Percentiles rank a stretch among this genome's conserved stretches.
Evolutionary conservation across 2,329 filamentous ascomycete species (phyloP).

Genomic region (Clarireedia hainanense): DNA sequence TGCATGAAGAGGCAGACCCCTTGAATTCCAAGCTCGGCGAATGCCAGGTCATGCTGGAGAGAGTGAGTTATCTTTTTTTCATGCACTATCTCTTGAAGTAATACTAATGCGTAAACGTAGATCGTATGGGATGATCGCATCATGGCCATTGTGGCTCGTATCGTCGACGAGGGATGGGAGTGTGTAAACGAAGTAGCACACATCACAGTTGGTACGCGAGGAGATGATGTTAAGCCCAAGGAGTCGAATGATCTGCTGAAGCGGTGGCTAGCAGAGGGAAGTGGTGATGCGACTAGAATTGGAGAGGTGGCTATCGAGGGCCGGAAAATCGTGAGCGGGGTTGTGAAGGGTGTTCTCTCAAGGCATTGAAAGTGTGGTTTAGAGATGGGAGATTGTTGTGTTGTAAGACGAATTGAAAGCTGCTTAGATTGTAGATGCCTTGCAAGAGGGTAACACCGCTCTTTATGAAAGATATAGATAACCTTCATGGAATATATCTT

Average conservation of each 20-base stretch:
- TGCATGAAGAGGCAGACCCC: slow-evolving; percentile 37
- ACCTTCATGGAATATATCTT: too few species aligned
- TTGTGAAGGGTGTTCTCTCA: slow-evolving; percentile 24
- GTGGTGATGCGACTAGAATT: slow-evolving; percentile 26
- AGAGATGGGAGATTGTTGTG: neutral
- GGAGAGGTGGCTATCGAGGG: slow-evolving; percentile 25
- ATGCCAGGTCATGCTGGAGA: slow-evolving; percentile 56
- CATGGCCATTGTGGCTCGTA: slow-evolving; percentile 83
- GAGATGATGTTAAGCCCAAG: slow-evolving; percentile 71
- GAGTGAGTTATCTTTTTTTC: slow-evolving; percentile 33
- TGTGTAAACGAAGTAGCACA: slow-evolving; percentile 76
- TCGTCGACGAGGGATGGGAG: slow-evolving; percentile 56
- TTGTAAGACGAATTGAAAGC: neutral
- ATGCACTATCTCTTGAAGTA: neutral
- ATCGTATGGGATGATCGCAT: slow-evolving; percentile 78
- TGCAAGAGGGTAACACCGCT: too few species aligned
- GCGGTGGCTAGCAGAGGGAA: slow-evolving; percentile 61
- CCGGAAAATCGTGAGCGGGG: slow-evolving; percentile 22
- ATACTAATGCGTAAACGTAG: slow-evolving; percentile 24
- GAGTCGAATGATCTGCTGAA: slow-evolving; percentile 84
- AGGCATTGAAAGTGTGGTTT: slow-evolving; percentile 9
- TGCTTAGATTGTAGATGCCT: too few species aligned
- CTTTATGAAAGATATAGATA: too few species aligned
- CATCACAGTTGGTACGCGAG: slow-evolving; percentile 80
- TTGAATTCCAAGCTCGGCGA: slow-evolving; percentile 47